Conservation (phyloP, 1,284 basidiomycete genomes). For the Heliocybe sulcata region DNA sequence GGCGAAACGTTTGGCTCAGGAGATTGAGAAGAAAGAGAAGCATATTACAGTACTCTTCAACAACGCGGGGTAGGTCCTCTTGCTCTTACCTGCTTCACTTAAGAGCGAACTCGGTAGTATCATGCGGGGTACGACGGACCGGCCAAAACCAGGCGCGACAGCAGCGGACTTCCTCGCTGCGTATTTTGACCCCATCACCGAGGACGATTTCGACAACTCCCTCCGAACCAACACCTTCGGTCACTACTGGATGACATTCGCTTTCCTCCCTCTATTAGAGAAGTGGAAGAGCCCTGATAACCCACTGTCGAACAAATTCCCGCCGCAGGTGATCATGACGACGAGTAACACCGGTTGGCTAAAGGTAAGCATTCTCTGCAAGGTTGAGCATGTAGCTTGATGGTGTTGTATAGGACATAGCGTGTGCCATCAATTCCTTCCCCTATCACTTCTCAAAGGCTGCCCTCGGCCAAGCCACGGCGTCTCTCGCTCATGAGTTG, state of each 20-base stretch:
- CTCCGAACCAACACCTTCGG: slow-evolving; percentile 37
- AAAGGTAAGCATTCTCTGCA: slow-evolving; percentile 23
- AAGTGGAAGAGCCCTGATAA: slow-evolving; percentile 30
- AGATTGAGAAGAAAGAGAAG: slow-evolving; percentile 30
- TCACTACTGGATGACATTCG: slow-evolving; percentile 44
- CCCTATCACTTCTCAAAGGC: slow-evolving; percentile 46
- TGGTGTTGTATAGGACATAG: slow-evolving; percentile 29
- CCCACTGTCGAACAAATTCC: slow-evolving; percentile 26
- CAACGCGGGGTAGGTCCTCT: slow-evolving; percentile 25
- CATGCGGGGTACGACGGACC: slow-evolving; percentile 13
- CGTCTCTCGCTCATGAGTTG: slow-evolving; percentile 41
- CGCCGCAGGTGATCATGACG: slow-evolving; percentile 43
- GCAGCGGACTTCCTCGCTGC: slow-evolving; percentile 30
- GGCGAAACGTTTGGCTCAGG: slow-evolving; percentile 35
- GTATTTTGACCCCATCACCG: slow-evolving; percentile 31
- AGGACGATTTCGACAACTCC: slow-evolving; percentile 30
- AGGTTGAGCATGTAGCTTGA: too few species aligned
- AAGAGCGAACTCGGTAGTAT: slow-evolving; percentile 3
- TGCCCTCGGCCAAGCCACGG: slow-evolving; percentile 40
- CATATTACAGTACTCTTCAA: slow-evolving; percentile 37
- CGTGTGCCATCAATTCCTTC: slow-evolving; percentile 31
- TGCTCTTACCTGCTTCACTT: too few species aligned
- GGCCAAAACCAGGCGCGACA: slow-evolving; percentile 22
- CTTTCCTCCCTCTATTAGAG: slow-evolving; percentile 43
- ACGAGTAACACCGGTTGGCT: slow-evolving; percentile 50